Evolutionary conservation across 2,329 filamentous ascomycete genomes (phyloP), one percentile per base, ranked within the genome.

Genomic region (Trichoderma citrinoviride): DNA sequence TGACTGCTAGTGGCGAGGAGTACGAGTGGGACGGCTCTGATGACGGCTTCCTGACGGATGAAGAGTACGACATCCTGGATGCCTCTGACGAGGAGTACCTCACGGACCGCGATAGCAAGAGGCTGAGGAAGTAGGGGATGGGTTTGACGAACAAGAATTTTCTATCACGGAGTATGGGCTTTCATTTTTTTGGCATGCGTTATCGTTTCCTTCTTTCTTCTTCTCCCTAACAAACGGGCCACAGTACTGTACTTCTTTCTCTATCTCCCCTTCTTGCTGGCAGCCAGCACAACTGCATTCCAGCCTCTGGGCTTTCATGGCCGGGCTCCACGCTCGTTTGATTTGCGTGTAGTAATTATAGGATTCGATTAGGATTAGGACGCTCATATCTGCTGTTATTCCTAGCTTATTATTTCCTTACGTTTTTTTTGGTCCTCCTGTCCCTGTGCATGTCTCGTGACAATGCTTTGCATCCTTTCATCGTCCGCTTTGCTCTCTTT

Each of bases 41-140:
- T 14, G 87, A 90, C 66, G 91, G 89, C 14, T 97, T 97, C 82
- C 80, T 96, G 82, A 98, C 95, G 0, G 95, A 99, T 69, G 95
- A 98, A 77, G 95, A 99, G 79, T 99, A 98, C 76, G 95, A 99
- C 73, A 93, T 98, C 69, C 87, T 98, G 52, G 93, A 97, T 79
- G 94, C 93, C 49, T 96, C 92, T 66, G 94, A 98, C 70, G 91
- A 96, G 76, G 94, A 98, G 75, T 90, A 85, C 70, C 76, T 87
- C 58, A 83, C 83, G 67, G 86, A 86, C 71, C 81, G 84, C 73
- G 77, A 81, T 71, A 78, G 77, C 71, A 78, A 75, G 71, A 67
- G 73, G 64, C 64, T 69, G 58, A 74, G 72, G 67, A 79, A 81
- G 73, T 81, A 73, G 72, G 68, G 43, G n/a, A 5, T 49, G 41